Percentiles rank a stretch among this genome's conserved stretches.
phyloP scores from a whole-genome alignment of 2,329 filamentous ascomycete genomes.

The Verticillium nubilum region DNA sequence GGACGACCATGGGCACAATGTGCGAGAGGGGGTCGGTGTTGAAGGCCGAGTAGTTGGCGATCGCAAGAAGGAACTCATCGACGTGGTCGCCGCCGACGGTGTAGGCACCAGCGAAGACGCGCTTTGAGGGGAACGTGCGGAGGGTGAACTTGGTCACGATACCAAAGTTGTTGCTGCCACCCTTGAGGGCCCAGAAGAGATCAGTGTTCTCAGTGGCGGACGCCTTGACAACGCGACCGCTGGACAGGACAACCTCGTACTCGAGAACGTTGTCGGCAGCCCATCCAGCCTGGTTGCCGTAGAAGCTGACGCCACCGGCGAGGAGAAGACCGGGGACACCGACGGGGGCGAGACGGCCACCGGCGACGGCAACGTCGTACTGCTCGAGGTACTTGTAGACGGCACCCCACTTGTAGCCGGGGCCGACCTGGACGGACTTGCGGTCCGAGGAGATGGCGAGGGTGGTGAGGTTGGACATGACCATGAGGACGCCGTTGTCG shows the following conservation, averaged over 20 bases:
- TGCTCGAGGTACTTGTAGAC: constrained; percentile 39
- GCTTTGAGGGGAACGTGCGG: constrained; percentile 4
- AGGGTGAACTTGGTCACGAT: constrained; percentile 6
- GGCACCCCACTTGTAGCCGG: constrained; percentile 46
- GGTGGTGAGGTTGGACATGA: constrained; percentile 26
- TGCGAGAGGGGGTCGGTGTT: constrained; percentile 17
- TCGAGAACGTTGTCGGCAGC: constrained; percentile 57
- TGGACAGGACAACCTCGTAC: constrained; percentile 39
- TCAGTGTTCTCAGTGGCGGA: constrained; percentile 28
- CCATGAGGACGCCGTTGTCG: constrained; percentile 25
- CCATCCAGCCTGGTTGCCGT: constrained; percentile 51
- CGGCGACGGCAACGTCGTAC: constrained; percentile 44
- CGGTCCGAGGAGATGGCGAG: constrained; percentile 21
- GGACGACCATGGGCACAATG: constrained; percentile 15
- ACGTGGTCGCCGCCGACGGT: constrained; percentile 13
- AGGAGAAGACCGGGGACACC: constrained; percentile 52
- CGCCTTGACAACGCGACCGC: constrained; percentile 32
- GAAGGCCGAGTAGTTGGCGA: constrained; percentile 16
- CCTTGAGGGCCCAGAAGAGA: constrained; percentile 37
- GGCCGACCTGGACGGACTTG: constrained; percentile 25
- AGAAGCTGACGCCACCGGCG: constrained; percentile 54
- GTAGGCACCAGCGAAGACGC: constrained; percentile 15
- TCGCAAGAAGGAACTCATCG: constrained; percentile 14
- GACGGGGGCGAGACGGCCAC: constrained; percentile 50
- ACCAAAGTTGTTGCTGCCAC: constrained; percentile 21